Evolutionary conservation across 179 eudicot genomes (phyloP), one percentile per base, ranked within the genome.

Genomic region (Monotropa hypopitys): DNA sequence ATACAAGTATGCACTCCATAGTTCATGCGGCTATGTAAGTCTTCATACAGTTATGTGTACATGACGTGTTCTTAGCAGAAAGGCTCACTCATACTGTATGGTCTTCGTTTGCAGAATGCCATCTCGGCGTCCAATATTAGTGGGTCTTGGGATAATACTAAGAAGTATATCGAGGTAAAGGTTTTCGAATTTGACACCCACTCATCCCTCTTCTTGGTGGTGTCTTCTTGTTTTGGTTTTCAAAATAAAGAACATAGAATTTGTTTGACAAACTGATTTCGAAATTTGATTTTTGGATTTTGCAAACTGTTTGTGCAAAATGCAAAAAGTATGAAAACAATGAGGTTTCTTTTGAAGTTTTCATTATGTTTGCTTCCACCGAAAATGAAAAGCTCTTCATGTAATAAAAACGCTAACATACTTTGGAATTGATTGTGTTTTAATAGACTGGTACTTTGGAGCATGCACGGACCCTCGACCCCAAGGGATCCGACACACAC

Each of bases 71-170:
- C 18, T 70, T 43, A 7, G 57, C 23, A 75, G 35, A 69, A 12
- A 73, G 47, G 42, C 11, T 43, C 43, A 49, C 33, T 57, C 46
- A n/a, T 7, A 50, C 51, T 46, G 7, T 16, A 18, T 49, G 75
- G 43, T 51, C 62, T 63, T 68, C 75, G 30, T 57, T 53, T 79
- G 75, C 84, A 93, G 98, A 88, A 91, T 78, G 98, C 98, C 28
- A 93, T 93, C 73, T 93, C 98, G 81, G 98, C 97, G 46, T 93
- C 98, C 61, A 92, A 93, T 88, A 91, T 94, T 43, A 97, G 98
- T 71, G 98, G 98, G 77, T 95, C 97, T 76, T 93, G 98, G 98
- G 98, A 94, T 80, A 94, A 94, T 33, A 97, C 98, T 78, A 94
- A 94, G 88, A 94, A 94, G 61, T 94, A 94, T 75, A 94, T 94